phyloP scores from a whole-genome alignment of 306 rosid genomes.

The Gastrolobium villosum region DNA sequence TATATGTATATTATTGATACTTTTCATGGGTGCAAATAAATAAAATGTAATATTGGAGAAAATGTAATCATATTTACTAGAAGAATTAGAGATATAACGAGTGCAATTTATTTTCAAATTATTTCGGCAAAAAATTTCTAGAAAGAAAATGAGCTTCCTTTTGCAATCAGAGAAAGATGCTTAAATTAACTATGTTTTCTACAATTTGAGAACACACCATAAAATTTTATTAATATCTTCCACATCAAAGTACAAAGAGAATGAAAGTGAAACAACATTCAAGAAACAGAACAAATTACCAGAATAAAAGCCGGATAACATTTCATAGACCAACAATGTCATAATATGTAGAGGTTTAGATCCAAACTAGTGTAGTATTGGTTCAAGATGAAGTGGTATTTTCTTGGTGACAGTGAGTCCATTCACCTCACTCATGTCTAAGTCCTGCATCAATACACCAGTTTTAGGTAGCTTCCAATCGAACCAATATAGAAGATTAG shows the following conservation, averaged over 20 bases:
- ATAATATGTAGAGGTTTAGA: too few species aligned
- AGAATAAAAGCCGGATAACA: too few species aligned
- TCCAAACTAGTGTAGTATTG: too few species aligned
- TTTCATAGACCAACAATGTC: too few species aligned
- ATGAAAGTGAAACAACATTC: background rate
- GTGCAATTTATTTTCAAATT: background rate
- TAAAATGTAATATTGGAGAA: too few species aligned
- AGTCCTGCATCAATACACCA: background rate
- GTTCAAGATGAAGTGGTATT: background rate
- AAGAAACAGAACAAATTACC: background rate
- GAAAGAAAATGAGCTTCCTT: background rate
- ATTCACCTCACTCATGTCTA: conserved; percentile 44
- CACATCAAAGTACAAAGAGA: background rate
- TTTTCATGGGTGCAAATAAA: too few species aligned
- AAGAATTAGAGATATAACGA: too few species aligned
- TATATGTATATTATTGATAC: too few species aligned
- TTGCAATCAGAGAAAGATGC: background rate
- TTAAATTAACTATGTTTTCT: background rate
- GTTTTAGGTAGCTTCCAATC: too few species aligned
- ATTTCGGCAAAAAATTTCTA: background rate
- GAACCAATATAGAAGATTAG: too few species aligned
- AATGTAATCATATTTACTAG: background rate
- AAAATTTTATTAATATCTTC: too few species aligned
- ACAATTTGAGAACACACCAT: too few species aligned
- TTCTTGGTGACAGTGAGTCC: conserved; percentile 45